A percentile compares a stretch with the other conserved stretches of the same genome.
These are phyloP conservation scores for Laguncularia racemosa DNA, from an alignment of 345 rosid species.

Conservation along the genomic window DNA sequence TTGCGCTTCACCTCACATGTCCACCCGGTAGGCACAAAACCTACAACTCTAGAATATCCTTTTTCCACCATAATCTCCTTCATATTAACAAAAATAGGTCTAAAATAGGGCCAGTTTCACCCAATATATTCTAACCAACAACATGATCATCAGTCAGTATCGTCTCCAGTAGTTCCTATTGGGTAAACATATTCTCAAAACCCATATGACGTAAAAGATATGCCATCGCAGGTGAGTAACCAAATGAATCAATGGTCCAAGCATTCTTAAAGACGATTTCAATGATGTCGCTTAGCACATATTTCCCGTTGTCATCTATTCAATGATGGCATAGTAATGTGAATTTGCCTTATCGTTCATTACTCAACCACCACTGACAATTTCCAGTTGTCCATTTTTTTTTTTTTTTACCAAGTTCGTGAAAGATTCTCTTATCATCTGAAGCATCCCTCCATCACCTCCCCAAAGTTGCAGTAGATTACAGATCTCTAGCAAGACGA, in stretches of 20 bases:
- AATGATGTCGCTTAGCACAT: slow-evolving; percentile 72
- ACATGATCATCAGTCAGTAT: slow-evolving; percentile 66
- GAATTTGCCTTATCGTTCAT: slow-evolving; percentile 99
- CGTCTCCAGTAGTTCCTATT: slow-evolving; percentile 61
- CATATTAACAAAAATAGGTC: slow-evolving; percentile 72
- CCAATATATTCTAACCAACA: slow-evolving; percentile 90
- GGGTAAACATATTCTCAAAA: slow-evolving; percentile 88
- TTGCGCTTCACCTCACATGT: slow-evolving; percentile 74
- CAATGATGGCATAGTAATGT: slow-evolving; percentile 89
- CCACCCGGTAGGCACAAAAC: slow-evolving; percentile 96
- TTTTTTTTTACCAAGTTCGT: slow-evolving; percentile 60
- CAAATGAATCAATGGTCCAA: slow-evolving; percentile 94
- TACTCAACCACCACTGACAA: slow-evolving; percentile 99
- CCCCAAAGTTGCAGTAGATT: slow-evolving; percentile 38
- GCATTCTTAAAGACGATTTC: slow-evolving; percentile 78
- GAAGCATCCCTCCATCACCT: slow-evolving; percentile 98
- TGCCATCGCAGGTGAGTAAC: slow-evolving; percentile 88
- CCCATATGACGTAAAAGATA: slow-evolving; percentile 91
- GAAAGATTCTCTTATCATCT: slow-evolving; percentile 56
- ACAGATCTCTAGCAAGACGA: slow-evolving; percentile 16
- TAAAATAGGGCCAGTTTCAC: slow-evolving; percentile 95
- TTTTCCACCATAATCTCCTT: slow-evolving; percentile 72
- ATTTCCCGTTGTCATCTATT: slow-evolving; percentile 92
- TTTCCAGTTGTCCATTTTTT: slow-evolving; percentile 88
- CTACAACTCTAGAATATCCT: slow-evolving; percentile 68